Evolutionary conservation across 257 asterid genomes (phyloP), one percentile per base, ranked within the genome.

Genomic region (Solanum chilense): DNA sequence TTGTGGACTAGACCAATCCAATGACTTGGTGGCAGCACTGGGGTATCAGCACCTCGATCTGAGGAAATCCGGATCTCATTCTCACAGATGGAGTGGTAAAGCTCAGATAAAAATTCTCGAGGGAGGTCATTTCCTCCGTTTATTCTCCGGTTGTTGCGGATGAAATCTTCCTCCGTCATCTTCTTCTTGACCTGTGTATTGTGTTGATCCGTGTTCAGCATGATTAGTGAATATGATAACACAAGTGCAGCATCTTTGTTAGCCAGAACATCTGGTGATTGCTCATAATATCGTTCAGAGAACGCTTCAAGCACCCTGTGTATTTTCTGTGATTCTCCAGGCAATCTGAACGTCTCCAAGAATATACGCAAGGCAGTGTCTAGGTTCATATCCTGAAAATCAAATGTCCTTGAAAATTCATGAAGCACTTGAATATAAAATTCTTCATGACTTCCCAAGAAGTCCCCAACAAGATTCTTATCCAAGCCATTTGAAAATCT

Each of bases 241-340:
- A 96, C 89, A 44, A 96, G 95, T 33, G 98, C 96, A 87, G 98
- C 98, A 87, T 96, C 99, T 92, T 91, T 95, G 89, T 95, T 92
- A 91, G 86, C 99, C 88, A 96, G 91, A 92, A 94, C 93, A 89
- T 92, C 71, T n/a, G 93, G 92, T 31, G 98, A 92, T 86, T 96
- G 98, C 91, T 95, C 97, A 88, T 88, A 94, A 88, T 95, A 96
- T 91, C 96, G 93, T 87, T 94, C 98, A 20, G 99, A 89, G 92
- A 96, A 96, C 86, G 99, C 98, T 91, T 96, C 99, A 42, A 96
- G 95, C 81, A 93, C 99, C 91, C 98, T 94, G 83, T 93, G 98
- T 88, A 96, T 96, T 92, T 96, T 96, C 91, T 96, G 99, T 87
- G 99, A 95, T 73, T 96, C 99, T 80, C 99, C 98, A 70, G 99